Evolutionary conservation across 2,329 filamentous ascomycete species (phyloP).

Genomic region (Penicillium concentricum): DNA sequence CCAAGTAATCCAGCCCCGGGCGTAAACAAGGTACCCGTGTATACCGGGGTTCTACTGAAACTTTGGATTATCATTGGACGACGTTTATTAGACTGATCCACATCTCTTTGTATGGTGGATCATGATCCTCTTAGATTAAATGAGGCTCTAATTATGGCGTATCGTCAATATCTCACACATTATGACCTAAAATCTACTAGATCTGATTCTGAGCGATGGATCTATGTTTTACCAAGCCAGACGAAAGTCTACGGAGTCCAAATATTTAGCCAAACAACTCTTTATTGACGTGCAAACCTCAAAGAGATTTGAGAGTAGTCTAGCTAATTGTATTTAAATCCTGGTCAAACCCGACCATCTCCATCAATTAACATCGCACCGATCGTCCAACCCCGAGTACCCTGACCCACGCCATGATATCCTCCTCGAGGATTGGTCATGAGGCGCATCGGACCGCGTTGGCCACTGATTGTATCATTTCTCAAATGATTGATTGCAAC

Average conservation of each 20-base stretch:
- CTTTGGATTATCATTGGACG: background rate
- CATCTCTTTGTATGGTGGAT: background rate
- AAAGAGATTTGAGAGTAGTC: background rate
- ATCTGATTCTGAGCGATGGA: background rate
- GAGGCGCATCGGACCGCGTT: background rate
- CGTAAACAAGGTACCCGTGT: too few species aligned
- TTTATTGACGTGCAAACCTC: constrained; percentile 4
- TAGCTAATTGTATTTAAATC: background rate
- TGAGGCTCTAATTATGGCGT: background rate
- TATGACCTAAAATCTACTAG: background rate
- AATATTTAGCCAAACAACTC: constrained; percentile 2
- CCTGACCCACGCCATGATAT: background rate
- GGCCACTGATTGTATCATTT: background rate
- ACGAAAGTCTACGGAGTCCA: background rate
- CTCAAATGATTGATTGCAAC: background rate
- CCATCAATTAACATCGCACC: background rate
- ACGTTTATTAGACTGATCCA: background rate
- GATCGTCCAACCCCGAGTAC: background rate
- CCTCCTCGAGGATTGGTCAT: background rate
- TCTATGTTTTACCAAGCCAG: background rate
- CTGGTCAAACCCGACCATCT: background rate
- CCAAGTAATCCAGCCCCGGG: too few species aligned
- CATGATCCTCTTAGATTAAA: background rate
- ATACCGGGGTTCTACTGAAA: too few species aligned
- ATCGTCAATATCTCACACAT: background rate